Evolutionary conservation across 1,284 basidiomycete genomes (phyloP).

Genomic region (Apiotrichum domesticum): DNA sequence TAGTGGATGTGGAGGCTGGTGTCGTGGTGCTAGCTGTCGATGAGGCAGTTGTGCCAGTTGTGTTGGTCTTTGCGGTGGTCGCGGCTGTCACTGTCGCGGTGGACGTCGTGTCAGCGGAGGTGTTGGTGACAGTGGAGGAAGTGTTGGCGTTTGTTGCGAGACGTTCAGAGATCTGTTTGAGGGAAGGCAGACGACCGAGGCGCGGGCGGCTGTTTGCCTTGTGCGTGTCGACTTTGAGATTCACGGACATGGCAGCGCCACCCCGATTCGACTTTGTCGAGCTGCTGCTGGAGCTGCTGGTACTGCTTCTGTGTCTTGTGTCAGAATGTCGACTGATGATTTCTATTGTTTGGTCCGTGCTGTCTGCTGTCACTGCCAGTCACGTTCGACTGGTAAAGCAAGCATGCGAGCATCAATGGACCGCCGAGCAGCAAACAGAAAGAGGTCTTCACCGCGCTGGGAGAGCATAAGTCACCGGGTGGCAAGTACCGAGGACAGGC

Average conservation of each 20-base stretch:
- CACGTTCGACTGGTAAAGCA: too few species aligned
- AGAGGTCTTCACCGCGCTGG: too few species aligned
- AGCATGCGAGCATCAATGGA: too few species aligned
- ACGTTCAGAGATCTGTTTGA: constrained; percentile 32
- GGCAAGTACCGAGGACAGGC: too few species aligned
- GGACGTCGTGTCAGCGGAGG: constrained; percentile 36
- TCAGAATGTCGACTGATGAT: too few species aligned
- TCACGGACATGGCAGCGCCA: neutral
- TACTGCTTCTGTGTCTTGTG: neutral
- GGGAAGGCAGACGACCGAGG: constrained; percentile 25
- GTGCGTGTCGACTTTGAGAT: neutral
- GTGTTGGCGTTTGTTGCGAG: constrained; percentile 12
- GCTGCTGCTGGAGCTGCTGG: neutral
- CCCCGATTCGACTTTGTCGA: too few species aligned
- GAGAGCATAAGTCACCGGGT: too few species aligned
- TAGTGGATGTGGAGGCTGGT: too few species aligned
- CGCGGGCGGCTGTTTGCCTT: constrained; percentile 12
- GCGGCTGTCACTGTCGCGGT: neutral
- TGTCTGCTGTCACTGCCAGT: too few species aligned
- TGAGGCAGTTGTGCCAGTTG: neutral
- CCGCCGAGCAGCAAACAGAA: too few species aligned
- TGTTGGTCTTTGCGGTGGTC: neutral
- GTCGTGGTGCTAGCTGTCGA: neutral
- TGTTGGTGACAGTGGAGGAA: constrained; percentile 5
- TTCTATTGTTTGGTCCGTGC: too few species aligned